These are phyloP conservation scores for Pythium folliculosum DNA, from an alignment of 352 stramenopile genomes.

Conservation along the genomic window DNA sequence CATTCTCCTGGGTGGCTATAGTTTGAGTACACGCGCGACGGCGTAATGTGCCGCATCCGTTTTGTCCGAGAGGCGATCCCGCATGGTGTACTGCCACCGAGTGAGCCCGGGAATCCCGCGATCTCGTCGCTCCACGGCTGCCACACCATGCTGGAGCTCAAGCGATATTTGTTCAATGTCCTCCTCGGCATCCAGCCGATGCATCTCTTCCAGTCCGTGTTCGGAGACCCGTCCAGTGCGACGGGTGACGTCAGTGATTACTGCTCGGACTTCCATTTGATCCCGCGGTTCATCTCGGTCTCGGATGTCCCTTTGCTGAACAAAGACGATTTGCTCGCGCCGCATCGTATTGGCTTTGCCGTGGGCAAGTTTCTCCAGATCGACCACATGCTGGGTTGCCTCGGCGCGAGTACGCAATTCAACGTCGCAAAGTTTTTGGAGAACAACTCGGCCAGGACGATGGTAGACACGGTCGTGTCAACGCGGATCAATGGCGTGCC, in stretches of 20 bases:
- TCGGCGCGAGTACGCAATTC: constrained; percentile 58
- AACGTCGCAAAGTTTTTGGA: constrained; percentile 50
- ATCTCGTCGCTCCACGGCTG: constrained; percentile 38
- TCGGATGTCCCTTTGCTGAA: constrained; percentile 67
- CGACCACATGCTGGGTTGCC: constrained; percentile 63
- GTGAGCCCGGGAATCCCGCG: background rate
- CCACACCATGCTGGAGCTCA: constrained; percentile 62
- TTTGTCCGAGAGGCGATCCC: constrained; percentile 71
- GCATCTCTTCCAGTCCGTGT: constrained; percentile 72
- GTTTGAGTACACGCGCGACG: constrained; percentile 83
- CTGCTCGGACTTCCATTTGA: constrained; percentile 78
- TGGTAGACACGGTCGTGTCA: constrained; percentile 75
- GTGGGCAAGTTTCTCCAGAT: constrained; percentile 67
- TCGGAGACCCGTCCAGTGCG: constrained; percentile 49
- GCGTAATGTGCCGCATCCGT: constrained; percentile 77
- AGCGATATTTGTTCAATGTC: constrained; percentile 76
- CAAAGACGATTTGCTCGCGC: constrained; percentile 57
- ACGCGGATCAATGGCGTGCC: constrained; percentile 70
- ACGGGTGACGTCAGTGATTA: constrained; percentile 59
- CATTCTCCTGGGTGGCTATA: constrained; percentile 24
- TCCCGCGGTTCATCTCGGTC: constrained; percentile 80
- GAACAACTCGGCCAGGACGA: constrained; percentile 45
- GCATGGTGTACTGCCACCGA: constrained; percentile 36
- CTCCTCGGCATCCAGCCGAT: constrained; percentile 71
- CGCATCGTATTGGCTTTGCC: constrained; percentile 81